Conservation (phyloP, 2,329 filamentous ascomycete species). For the Colletotrichum sublineola region DNA sequence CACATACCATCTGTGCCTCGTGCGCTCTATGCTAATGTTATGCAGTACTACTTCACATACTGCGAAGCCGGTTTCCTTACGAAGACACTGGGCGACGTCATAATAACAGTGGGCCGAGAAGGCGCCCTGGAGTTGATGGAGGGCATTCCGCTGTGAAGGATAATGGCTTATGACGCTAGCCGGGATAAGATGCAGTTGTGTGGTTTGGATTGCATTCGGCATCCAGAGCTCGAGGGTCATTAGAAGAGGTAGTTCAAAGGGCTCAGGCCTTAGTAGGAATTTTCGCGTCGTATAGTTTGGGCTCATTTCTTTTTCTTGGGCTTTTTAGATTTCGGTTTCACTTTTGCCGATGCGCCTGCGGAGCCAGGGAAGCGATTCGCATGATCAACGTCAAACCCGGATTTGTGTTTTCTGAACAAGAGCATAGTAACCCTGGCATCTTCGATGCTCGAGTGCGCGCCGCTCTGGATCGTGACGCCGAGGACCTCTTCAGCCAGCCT, state of each 20-base stretch:
- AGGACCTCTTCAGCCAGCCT: slow-evolving; percentile 70
- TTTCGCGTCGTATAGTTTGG: neutral
- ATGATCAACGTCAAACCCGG: slow-evolving; percentile 86
- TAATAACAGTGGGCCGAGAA: slow-evolving; percentile 77
- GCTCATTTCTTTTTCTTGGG: slow-evolving; percentile 58
- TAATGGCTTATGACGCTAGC: neutral
- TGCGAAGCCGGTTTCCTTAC: slow-evolving; percentile 80
- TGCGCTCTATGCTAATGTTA: slow-evolving; percentile 37
- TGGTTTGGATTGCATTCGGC: neutral
- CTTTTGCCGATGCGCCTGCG: slow-evolving; percentile 42
- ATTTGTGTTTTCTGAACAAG: slow-evolving; percentile 85
- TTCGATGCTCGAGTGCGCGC: slow-evolving; percentile 75
- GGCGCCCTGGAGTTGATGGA: slow-evolving; percentile 78
- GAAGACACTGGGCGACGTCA: slow-evolving; percentile 79
- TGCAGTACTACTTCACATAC: slow-evolving; percentile 81
- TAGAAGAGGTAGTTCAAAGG: neutral
- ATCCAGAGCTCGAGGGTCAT: neutral
- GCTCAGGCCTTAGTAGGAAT: neutral
- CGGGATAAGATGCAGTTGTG: neutral
- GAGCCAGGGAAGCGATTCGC: slow-evolving; percentile 70
- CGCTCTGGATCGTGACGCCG: slow-evolving; percentile 72
- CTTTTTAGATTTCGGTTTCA: slow-evolving; percentile 56
- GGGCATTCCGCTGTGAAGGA: slow-evolving; percentile 71
- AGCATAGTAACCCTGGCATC: slow-evolving; percentile 94
- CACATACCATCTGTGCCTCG: neutral